Conservation (phyloP, 2,329 filamentous ascomycete genomes). For the Didymella exigua region DNA sequence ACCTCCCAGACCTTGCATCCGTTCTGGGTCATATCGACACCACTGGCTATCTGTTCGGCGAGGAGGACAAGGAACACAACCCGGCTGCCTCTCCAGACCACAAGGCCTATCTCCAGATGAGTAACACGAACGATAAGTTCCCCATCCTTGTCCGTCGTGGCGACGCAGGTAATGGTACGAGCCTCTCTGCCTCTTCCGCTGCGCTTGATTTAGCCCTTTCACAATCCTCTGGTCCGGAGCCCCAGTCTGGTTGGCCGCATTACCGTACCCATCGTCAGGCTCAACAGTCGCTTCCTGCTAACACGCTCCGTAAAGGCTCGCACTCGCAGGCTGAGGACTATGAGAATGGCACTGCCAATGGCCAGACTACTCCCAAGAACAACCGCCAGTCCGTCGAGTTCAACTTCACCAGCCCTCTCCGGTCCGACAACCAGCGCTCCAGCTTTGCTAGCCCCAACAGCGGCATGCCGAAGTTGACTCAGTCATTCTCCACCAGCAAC, state of each 20-base stretch:
- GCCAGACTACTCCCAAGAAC: constrained; percentile 51
- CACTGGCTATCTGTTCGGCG: constrained; percentile 82
- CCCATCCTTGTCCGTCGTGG: constrained; percentile 77
- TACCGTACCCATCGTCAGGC: constrained; percentile 67
- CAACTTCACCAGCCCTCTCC: constrained; percentile 45
- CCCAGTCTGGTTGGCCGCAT: constrained; percentile 63
- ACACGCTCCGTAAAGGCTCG: constrained; percentile 53
- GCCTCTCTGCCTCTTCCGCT: constrained; percentile 81
- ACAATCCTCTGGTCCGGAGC: constrained; percentile 68
- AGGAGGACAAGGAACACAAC: constrained; percentile 61
- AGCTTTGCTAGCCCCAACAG: constrained; percentile 61
- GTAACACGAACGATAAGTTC: constrained; percentile 81
- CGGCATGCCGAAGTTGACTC: constrained; percentile 75
- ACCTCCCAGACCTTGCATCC: constrained; percentile 52
- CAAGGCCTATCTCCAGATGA: constrained; percentile 72
- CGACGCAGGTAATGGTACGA: constrained; percentile 58
- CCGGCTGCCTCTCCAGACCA: constrained; percentile 66
- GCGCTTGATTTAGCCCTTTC: constrained; percentile 79
- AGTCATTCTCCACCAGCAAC: constrained; percentile 89
- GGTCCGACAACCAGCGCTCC: constrained; percentile 52
- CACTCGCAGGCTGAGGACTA: constrained; percentile 43
- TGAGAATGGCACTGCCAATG: constrained; percentile 45
- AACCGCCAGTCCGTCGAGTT: constrained; percentile 58
- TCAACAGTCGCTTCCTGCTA: constrained; percentile 65
- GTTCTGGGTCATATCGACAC: constrained; percentile 83